phyloP scores from a whole-genome alignment of 2,329 filamentous ascomycete species.

The Colletotrichum graminicola region DNA sequence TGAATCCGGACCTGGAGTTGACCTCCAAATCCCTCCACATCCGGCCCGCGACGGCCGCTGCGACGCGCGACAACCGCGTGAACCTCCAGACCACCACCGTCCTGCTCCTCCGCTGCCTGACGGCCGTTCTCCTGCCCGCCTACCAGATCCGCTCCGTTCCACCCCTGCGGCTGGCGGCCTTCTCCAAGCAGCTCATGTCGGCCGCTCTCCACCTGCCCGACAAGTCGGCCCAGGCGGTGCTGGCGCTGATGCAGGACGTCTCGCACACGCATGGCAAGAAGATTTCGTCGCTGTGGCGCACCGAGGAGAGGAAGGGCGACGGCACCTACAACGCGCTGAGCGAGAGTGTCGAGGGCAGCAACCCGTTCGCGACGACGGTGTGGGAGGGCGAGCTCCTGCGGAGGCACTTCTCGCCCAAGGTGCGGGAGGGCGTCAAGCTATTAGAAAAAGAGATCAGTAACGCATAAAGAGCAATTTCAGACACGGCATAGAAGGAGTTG shows the following conservation, averaged over 20 bases:
- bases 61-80: conserved; percentile 64
- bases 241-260: conserved; percentile 83
- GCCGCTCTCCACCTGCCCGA: conserved; percentile 88
- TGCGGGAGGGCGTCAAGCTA: conserved; percentile 79
- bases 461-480: conserved; percentile 20
- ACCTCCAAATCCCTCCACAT: conserved; percentile 78
- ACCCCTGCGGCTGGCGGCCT: conserved; percentile 87
- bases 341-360: conserved; percentile 83
- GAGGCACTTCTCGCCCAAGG: conserved; percentile 87
- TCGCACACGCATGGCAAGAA: conserved; percentile 85
- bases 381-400: conserved; percentile 94
- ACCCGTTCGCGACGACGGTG: conserved; percentile 89
- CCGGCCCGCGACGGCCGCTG: conserved; percentile 57
- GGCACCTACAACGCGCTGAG: conserved; percentile 83
- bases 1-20: conserved; percentile 89
- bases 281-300: conserved; percentile 90
- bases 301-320: conserved; percentile 92
- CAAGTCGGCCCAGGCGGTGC: conserved; percentile 84
- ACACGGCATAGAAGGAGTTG: conserved; percentile 17
- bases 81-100: conserved; percentile 97
- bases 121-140: conserved; percentile 81
- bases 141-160: conserved; percentile 81
- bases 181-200: conserved; percentile 90
- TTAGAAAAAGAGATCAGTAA: conserved; percentile 73
- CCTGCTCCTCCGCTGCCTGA: conserved; percentile 87